Evolutionary conservation across 2,329 filamentous ascomycete genomes (phyloP), one percentile per base, ranked within the genome.

Genomic region (Westerdykella ornata): DNA sequence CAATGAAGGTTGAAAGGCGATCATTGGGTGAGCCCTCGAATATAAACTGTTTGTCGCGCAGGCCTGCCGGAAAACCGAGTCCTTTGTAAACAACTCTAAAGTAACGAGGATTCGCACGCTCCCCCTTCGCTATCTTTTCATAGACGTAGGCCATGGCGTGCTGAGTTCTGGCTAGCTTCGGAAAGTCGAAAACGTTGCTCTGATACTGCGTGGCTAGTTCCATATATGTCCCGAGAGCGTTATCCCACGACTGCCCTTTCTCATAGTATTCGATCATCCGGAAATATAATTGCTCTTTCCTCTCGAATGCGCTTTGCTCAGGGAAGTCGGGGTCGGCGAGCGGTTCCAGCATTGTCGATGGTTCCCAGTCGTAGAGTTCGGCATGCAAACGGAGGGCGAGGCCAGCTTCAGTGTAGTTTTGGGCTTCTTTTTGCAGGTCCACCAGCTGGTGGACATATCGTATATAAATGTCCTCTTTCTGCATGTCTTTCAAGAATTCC

Each of bases 401-500:
- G 11, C 88, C 92, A 12, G 90, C 90, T 67, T 96, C 89, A 0
- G 88, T 85, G 48, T 82, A 80, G 55, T 95, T 92, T 43, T 84
- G 76, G 3, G 84, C 77, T 31, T 82, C 78, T 7, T 78, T 76
- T 63, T 97, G 90, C 11, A 92, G 72, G 30, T 80, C 72, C 2
- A 88, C 86, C 15, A 97, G 75, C 64, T 96, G 88, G 60, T 97
- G 90, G 12, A 97, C 89, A 57, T 97, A 96, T 50, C 88, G 84
- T 49, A 95, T 85, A 65, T 95, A 97, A 43, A 96, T 95, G 57
- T 96, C 89, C 62, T 95, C 88, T 59, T 94, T 94, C 52, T 94
- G 86, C 84, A 96, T 94, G 60, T 96, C 88, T 51, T 88, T 85
- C 53, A 97, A 76, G 67, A 96, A 97, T 54, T 96, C 88, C 89